phyloP scores from a whole-genome alignment of 2,329 filamentous ascomycete genomes.

The Cercospora berteroae region DNA sequence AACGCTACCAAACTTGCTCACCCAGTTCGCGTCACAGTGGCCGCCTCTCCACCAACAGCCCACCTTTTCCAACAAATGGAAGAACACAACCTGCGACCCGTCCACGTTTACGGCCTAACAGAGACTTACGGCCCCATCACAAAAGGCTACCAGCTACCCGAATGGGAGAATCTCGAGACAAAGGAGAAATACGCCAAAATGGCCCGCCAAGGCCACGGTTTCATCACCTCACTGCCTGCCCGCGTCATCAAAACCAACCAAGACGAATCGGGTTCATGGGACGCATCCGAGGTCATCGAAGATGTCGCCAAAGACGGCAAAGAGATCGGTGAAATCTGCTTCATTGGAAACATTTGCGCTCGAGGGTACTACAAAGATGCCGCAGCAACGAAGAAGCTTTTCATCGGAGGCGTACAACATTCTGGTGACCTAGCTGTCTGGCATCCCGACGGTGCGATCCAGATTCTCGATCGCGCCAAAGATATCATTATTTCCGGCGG shows the following conservation, averaged over 20 bases:
- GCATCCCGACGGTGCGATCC: constrained; percentile 84
- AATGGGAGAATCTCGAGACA: constrained; percentile 71
- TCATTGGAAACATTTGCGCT: constrained; percentile 85
- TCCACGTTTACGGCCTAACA: constrained; percentile 86
- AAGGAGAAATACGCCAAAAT: constrained; percentile 83
- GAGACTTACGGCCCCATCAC: constrained; percentile 96
- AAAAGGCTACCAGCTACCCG: constrained; percentile 82
- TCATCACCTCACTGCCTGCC: constrained; percentile 75
- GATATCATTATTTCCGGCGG: constrained; percentile 98
- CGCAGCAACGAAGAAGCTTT: constrained; percentile 81
- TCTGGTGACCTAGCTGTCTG: constrained; percentile 91
- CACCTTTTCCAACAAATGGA: constrained; percentile 95
- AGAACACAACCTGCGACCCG: constrained; percentile 77
- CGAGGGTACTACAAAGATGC: constrained; percentile 90
- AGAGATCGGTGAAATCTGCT: constrained; percentile 82
- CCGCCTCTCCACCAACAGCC: constrained; percentile 83
- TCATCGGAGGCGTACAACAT: constrained; percentile 80
- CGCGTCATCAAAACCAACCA: constrained; percentile 79
- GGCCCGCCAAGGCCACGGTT: constrained; percentile 92
- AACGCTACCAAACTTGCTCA: constrained; percentile 71
- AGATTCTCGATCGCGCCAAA: constrained; percentile 91
- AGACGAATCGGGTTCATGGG: constrained; percentile 42
- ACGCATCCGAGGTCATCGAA: constrained; percentile 55
- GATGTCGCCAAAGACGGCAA: constrained; percentile 69
- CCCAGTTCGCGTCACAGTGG: constrained; percentile 83